A percentile compares a stretch with the other conserved stretches of the same genome.
These are phyloP conservation scores for Sphenostylis stenocarpa DNA, from an alignment of 306 rosid species.

Conservation along the genomic window DNA sequence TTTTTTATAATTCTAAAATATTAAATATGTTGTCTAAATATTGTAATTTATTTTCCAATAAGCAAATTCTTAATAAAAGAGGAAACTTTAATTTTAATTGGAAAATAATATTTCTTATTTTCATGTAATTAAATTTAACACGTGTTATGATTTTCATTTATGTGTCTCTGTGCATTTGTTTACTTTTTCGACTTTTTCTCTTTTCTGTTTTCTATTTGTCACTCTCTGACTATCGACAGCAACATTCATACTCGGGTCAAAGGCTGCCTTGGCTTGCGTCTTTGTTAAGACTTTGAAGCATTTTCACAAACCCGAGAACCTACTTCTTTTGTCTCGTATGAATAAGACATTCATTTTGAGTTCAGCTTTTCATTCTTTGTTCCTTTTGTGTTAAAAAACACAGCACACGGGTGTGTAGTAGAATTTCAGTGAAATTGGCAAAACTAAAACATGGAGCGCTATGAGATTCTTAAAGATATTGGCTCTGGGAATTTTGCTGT, in stretches of 20 bases:
- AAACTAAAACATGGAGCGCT: conserved; percentile 58
- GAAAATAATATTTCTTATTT: not conserved
- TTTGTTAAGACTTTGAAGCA: conserved; percentile 25
- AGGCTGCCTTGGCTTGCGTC: conserved; percentile 30
- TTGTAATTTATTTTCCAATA: no score
- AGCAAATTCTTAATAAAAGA: not conserved
- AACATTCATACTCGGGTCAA: conserved; percentile 27
- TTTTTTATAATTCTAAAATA: not conserved
- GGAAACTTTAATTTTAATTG: not conserved
- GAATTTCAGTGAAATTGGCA: conserved; percentile 8
- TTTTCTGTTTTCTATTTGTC: not conserved
- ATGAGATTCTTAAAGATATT: conserved; percentile 72
- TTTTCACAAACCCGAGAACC: conserved; percentile 24
- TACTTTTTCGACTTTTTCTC: not conserved
- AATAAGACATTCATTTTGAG: not conserved
- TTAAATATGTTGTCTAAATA: not conserved
- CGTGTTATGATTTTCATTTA: not conserved
- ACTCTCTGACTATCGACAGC: not conserved
- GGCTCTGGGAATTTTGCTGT: conserved; percentile 87
- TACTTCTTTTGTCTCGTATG: conserved; percentile 1
- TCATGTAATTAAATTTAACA: not conserved
- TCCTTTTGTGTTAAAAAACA: conserved; percentile 6
- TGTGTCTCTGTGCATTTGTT: not conserved
- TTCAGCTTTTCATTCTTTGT: conserved; percentile 8
- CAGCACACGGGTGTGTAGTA: not conserved